These are phyloP conservation scores for Chlorella variabilis DNA, from an alignment of 163 green algal genomes.

Conservation along the genomic window DNA sequence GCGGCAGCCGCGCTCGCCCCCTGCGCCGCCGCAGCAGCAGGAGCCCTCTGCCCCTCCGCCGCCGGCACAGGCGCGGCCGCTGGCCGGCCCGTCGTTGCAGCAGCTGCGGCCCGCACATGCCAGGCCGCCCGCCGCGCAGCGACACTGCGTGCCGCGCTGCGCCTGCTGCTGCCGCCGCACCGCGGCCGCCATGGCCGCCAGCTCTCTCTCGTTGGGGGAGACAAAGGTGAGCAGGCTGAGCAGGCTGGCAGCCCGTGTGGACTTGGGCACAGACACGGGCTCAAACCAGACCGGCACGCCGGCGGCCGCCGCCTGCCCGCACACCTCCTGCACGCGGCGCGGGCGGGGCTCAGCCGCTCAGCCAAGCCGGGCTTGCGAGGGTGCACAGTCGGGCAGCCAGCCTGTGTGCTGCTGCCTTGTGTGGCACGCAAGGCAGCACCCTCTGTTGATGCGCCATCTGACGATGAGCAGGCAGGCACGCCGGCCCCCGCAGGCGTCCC, in stretches of 20 bases:
- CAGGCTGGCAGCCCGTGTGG: slow-evolving; percentile 8
- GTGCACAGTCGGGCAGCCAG: too few relatives aligned
- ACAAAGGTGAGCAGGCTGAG: slow-evolving; percentile 46
- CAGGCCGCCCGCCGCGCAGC: too few relatives aligned
- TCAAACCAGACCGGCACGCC: slow-evolving; percentile 58
- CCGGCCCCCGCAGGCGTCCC: too few relatives aligned
- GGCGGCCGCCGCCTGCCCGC: slow-evolving; percentile 11
- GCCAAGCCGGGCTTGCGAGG: too few relatives aligned
- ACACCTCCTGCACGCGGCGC: slow-evolving; percentile 51
- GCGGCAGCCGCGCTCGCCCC: not conserved
- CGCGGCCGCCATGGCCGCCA: slow-evolving; percentile 48
- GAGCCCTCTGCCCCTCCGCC: not conserved
- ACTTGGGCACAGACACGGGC: slow-evolving; percentile 60
- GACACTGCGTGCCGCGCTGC: not conserved
- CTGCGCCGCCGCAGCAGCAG: not conserved
- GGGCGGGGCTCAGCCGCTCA: too few relatives aligned
- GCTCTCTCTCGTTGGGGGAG: slow-evolving; percentile 58
- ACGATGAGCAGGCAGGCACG: too few relatives aligned
- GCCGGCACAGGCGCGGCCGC: not conserved
- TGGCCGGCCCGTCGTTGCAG: too few relatives aligned
- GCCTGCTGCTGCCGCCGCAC: slow-evolving; percentile 10
- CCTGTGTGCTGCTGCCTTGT: too few relatives aligned
- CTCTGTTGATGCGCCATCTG: too few relatives aligned
- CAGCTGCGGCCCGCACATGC: too few relatives aligned
- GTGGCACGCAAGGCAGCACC: too few relatives aligned